Percentiles rank a stretch among this genome's conserved stretches.
Evolutionary conservation across 2,329 filamentous ascomycete species (phyloP).

Genomic region (Pseudogymnoascus sp.): DNA sequence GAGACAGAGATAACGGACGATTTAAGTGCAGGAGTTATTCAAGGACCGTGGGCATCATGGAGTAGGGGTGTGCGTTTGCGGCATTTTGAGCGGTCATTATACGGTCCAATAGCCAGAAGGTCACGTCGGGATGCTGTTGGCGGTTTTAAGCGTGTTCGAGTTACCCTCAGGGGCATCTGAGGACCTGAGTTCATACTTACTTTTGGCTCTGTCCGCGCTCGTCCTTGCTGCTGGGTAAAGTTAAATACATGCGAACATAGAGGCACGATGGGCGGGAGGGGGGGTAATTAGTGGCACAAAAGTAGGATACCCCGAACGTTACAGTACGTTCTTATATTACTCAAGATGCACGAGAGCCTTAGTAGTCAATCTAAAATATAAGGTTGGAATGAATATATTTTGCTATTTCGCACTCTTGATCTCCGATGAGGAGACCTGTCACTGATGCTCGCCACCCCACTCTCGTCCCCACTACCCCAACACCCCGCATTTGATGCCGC

Average conservation of each 20-base stretch:
- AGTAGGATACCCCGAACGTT: not conserved
- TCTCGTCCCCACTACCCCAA: not conserved
- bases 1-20: not conserved
- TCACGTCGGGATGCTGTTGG: not conserved
- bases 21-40: not conserved
- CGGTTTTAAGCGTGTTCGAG: not conserved
- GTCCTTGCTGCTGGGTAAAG: not conserved
- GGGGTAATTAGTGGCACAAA: not conserved
- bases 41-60: not conserved
- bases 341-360: not conserved
- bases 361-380: not conserved
- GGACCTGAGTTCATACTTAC: not conserved
- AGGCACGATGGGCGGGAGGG: not conserved
- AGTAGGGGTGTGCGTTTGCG: not conserved
- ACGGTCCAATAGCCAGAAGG: not conserved
- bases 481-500: slow-evolving; percentile 1
- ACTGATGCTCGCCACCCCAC: not conserved
- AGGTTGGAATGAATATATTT: not conserved
- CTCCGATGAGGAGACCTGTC: not conserved
- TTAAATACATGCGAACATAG: not conserved
- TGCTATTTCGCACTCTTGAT: not conserved
- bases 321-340: not conserved
- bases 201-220: not conserved
- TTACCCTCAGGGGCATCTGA: not conserved
- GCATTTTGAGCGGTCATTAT: not conserved